Percentiles rank a stretch among this genome's conserved stretches.
phyloP scores from a whole-genome alignment of 1,139 yeast species.

The Taphrina sp. region DNA sequence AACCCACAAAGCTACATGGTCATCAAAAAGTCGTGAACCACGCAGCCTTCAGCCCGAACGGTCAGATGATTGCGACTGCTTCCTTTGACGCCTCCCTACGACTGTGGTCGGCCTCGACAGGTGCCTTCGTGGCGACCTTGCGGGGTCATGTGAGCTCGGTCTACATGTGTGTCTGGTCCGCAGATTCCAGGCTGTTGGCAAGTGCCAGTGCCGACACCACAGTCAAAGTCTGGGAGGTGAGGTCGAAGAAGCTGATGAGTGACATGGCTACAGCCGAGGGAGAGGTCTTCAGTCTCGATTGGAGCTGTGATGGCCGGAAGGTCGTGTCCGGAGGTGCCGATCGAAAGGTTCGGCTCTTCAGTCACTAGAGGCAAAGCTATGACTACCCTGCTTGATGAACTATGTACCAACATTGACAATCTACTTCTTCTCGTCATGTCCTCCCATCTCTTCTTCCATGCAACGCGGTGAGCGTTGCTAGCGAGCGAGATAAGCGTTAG shows the following conservation, averaged over 20 bases:
- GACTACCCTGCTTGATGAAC: too few relatives aligned
- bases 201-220: constrained; percentile 97
- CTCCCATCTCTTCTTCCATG: too few relatives aligned
- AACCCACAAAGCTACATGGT: constrained; percentile 89
- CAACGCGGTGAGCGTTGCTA: too few relatives aligned
- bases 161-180: constrained; percentile 98
- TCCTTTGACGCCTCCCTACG: constrained; percentile 94
- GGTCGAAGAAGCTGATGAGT: constrained; percentile 74
- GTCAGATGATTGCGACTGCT: constrained; percentile 83
- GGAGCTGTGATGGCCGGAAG: constrained; percentile 92
- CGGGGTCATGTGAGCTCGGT: constrained; percentile 98
- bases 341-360: constrained; percentile 89
- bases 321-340: constrained; percentile 98
- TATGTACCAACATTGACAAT: too few relatives aligned
- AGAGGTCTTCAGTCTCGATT: constrained; percentile 94
- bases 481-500: too few relatives aligned
- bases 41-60: constrained; percentile 95
- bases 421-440: too few relatives aligned
- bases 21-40: constrained; percentile 96
- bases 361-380: too few relatives aligned
- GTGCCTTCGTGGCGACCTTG: constrained; percentile 85
- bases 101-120: constrained; percentile 93
- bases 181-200: constrained; percentile 85
- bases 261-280: constrained; percentile 96
- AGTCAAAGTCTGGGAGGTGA: constrained; percentile 92